Evolutionary conservation across 805 yeast species (phyloP).

Genomic region (Metschnikowia amazonensis): DNA sequence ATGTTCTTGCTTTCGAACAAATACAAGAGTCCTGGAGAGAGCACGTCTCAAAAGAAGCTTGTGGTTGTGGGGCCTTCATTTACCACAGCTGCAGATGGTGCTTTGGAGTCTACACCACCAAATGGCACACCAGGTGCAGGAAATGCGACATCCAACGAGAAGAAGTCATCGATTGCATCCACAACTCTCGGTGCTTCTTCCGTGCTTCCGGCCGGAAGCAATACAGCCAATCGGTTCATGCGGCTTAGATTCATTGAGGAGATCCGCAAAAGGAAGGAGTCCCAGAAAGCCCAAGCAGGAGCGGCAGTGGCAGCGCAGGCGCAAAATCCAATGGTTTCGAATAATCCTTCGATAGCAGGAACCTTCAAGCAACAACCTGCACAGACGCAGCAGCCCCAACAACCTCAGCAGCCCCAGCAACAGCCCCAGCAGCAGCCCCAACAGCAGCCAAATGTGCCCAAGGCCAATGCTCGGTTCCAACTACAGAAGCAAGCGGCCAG

Average conservation of each 20-base stretch:
- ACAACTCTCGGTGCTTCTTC: constrained; percentile 16
- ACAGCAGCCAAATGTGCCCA: constrained; percentile 5
- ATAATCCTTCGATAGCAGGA: constrained; percentile 1
- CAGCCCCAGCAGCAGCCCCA: constrained; percentile 8
- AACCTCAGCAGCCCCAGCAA: constrained; percentile 8
- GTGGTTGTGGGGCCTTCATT: constrained; percentile 35
- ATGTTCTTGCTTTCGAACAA: constrained; percentile 54
- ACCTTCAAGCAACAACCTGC: constrained; percentile 7
- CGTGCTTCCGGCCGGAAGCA: constrained; percentile 19
- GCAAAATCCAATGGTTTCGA: constrained; percentile 7
- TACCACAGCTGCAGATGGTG: constrained; percentile 15
- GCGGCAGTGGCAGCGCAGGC: constrained; percentile 40
- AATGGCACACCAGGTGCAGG: constrained; percentile 6
- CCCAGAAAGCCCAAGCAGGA: constrained; percentile 40
- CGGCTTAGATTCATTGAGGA: constrained; percentile 86
- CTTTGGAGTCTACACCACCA: constrained; percentile 18
- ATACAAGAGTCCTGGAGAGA: constrained; percentile 36
- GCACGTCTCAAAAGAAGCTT: constrained; percentile 33
- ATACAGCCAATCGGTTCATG: constrained; percentile 65
- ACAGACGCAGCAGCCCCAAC: constrained; percentile 6
- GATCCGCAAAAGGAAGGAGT: constrained; percentile 61
- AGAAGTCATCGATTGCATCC: constrained; percentile 7
- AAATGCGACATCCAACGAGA: constrained; percentile 6
- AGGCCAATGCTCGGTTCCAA: constrained; percentile 1
- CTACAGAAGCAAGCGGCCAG: constrained; percentile 4